Base-by-base conservation (phyloP, 192 early-diverging fungal species). In the Coemansia nantahalensis region DNA sequence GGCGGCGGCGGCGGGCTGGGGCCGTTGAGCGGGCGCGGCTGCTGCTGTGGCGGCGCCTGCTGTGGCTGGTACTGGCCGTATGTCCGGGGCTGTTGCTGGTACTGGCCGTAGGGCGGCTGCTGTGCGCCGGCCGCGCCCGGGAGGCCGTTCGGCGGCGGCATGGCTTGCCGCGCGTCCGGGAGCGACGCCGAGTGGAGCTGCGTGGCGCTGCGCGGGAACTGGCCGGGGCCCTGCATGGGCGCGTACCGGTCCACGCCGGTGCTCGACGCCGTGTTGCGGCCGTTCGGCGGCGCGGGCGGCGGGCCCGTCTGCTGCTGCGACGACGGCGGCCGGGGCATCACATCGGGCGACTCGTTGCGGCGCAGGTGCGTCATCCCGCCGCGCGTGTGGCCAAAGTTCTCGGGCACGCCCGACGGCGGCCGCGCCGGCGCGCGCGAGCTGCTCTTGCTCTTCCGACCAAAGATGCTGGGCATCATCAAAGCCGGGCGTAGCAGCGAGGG, bases 401-500 rank as follows among this genome's bases (percentile, higher is more conserved):
- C 70, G 0, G 70, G 70, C 43, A 74, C 59, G 4, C 59, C 64
- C 9, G 63, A 67, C n/a, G 63, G 58, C 17, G 70, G 70, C 16
- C 70, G 58, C 14, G 45, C 50, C 35, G 43, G 58, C 5, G 53
- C 36, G 17, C 70, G 70, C 50, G 58, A 26, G 3, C 31, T 46
- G 48, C 63, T 58, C 63, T 74, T 70, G 54, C 45, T 65, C 34
- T 74, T 74, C 43, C 70, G 66, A 45, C 70, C 61, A 39, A 74
- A 74, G 39, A 74, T 49, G 51, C 70, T 74, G 13, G 70, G 70
- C 70, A 74, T 74, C 17, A 21, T 23, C 17, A 31, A 11, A 32
- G 9, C 8, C 5, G 31, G 5, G 31, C 31, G 31, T 11, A 11
- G 31, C 8, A 11, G 31, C 5, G 9, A 9, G 31, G 31, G 31